Base-by-base conservation (phyloP, 495 filamentous ascomycete species). In the Pseudevernia furfuracea region DNA sequence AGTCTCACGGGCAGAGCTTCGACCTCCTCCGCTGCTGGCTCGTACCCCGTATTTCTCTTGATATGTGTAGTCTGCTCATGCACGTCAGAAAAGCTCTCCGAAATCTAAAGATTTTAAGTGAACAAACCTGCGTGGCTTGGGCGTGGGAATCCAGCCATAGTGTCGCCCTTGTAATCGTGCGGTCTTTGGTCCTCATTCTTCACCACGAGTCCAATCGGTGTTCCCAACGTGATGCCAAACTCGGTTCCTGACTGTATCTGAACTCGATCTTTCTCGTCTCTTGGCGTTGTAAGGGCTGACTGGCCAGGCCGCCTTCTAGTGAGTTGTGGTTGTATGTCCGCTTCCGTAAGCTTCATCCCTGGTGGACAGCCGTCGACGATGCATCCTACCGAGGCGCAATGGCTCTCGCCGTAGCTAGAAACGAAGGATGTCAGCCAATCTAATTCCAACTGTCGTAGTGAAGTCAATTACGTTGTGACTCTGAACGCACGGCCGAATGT, bases 11-110 rank as follows among this genome's bases (percentile, higher is more conserved):
- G 94, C 94, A 73, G 87, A 91, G 75, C 89, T 94, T 66, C 95
- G 84, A 34, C 94, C 95, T 67, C 94, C 94, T 64, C 94, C 94
- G 66, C 88, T 92, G 75, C 86, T 90, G 9, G 95, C 91, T 80
- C 96, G 94, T 61, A 97, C 88, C 15, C 94, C 94, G 69, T 98
- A 98, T 76, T 98, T 98, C 78, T 93, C 88, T 56, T 96, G 83
- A 75, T 97, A 97, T 67, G 94, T 98, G 82, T 87, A 96, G 73
- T 98, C 94, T 55, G n/a, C 52, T 34, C 52, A 34, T 17, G 17
- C 49, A 6, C 28, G 52, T 55, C 30, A 55, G 30, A 2, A 34
- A 34, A 55, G 0, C 7, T 19, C 30, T 0, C 25, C 28, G 1
- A 23, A 34, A 28, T 6, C 25, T 39, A 0, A 19, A 55, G 28